Evolutionary conservation across 1,284 basidiomycete species (phyloP), one percentile per base, ranked within the genome.

Genomic region (Trametes hirsuta): DNA sequence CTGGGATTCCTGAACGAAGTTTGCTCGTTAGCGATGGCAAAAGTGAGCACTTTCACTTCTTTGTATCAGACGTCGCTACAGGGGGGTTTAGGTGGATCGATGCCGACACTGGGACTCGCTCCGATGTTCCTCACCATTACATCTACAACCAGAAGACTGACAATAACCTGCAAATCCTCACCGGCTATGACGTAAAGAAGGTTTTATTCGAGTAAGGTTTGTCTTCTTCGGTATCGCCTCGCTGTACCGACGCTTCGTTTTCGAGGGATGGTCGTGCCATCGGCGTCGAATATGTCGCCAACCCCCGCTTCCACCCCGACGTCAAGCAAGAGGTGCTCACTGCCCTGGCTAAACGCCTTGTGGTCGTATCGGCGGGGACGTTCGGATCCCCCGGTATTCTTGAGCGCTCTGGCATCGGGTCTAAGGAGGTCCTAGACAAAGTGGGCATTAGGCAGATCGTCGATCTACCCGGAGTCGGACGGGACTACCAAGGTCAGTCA

Each of bases 391-490:
- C 84, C 2, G 67, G 75, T 3, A 82, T 87, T 48, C 72, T 86
- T 12, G 84, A 85, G 67, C 75, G 82, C 25, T 71, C 71, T 2
- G 71, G 71, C 3, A 68, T 72, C 11, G 71, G 69, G 12, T 56
- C 58, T 6, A 64, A 69, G 15, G 69, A 72, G 0, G 64, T 84
- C 6, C 71, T 87, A 8, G 67, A 76, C 40, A 72, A 76, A 49
- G 68, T 75, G 40, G 77, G 76, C 1, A 71, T 88, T 22, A 37
- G 64, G 18, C 71, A 75, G n/a, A 36, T 80, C 18, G 79, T 85
- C 9, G 78, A 85, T 45, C 72, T 87, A 8, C 80, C 81, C 6
- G 84, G 84, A 3, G 85, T 88, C 0, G 86, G 86, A 6, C 80
- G 84, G 63, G 75, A 80, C 22, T 83, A 81, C 58, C 77, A 81